Evolutionary conservation across 2,329 filamentous ascomycete genomes (phyloP).

Genomic region (Cryphonectria radicalis): DNA sequence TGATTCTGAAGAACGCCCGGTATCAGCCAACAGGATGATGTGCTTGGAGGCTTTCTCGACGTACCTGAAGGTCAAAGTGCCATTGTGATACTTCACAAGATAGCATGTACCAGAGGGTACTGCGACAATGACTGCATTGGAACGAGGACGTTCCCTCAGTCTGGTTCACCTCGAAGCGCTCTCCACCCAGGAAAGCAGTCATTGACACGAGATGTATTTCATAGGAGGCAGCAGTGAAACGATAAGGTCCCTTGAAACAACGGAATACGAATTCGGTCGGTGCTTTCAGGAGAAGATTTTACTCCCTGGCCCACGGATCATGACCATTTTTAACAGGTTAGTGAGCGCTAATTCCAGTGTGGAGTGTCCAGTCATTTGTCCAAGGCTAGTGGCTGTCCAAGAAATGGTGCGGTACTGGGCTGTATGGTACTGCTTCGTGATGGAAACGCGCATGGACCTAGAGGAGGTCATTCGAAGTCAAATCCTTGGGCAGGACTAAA

Average conservation of each 20-base stretch:
- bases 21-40: not conserved
- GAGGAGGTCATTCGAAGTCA: not conserved
- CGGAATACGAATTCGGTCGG: not conserved
- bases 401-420: not conserved
- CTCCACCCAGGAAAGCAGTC: not conserved
- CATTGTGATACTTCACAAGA: not conserved
- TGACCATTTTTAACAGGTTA: not conserved
- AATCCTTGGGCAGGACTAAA: not conserved
- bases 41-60: not conserved
- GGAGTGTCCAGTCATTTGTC: not conserved
- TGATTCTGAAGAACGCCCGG: not conserved
- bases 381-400: not conserved
- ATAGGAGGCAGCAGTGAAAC: constrained; percentile 17
- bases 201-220: not conserved
- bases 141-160: not conserved
- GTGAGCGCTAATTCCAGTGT: not conserved
- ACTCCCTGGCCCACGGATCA: not conserved
- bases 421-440: not conserved
- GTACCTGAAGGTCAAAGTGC: not conserved
- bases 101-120: not conserved
- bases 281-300: no score
- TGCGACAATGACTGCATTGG: not conserved
- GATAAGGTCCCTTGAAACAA: constrained; percentile 25
- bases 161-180: not conserved
- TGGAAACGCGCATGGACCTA: not conserved